A percentile compares a stretch with the other conserved stretches of the same genome.
Conservation (phyloP, 78 protist species). For the Cyanophora paradoxa region DNA sequence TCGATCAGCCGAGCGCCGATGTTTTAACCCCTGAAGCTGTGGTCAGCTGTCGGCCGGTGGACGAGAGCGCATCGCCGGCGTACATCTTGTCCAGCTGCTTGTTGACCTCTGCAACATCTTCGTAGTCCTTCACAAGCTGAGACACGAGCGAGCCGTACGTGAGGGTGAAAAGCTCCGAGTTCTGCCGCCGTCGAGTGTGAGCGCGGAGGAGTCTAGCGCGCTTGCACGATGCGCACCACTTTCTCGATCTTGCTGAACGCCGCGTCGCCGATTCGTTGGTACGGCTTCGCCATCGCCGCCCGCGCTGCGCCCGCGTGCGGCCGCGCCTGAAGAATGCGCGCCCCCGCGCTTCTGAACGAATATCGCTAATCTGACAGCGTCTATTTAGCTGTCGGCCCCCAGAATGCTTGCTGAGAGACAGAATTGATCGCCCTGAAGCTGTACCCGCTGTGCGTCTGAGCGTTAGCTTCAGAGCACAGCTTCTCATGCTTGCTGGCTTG, state of each 20-base stretch:
- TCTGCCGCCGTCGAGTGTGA: slow-evolving; percentile 27
- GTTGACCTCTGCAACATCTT: slow-evolving; percentile 75
- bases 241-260: slow-evolving; percentile 23
- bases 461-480: no score
- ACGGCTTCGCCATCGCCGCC: slow-evolving; percentile 4
- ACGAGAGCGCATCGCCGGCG: not conserved
- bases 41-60: no score
- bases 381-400: no score
- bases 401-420: no score
- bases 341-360: no score
- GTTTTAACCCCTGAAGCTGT: slow-evolving; percentile 82
- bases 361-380: no score
- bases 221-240: not conserved
- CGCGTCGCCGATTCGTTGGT: slow-evolving; percentile 2
- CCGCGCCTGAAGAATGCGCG: no score
- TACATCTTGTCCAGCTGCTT: slow-evolving; percentile 86
- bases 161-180: slow-evolving; percentile 87
- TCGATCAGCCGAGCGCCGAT: slow-evolving; percentile 91
- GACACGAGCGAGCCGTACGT: slow-evolving; percentile 95
- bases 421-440: no score
- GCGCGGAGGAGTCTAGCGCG: not conserved
- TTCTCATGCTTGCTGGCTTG: no score
- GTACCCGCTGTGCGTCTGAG: no score
- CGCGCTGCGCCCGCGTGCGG: no score
- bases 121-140: slow-evolving; percentile 86